phyloP scores from a whole-genome alignment of 2,329 filamentous ascomycete genomes.

The Colletotrichum aenigma region DNA sequence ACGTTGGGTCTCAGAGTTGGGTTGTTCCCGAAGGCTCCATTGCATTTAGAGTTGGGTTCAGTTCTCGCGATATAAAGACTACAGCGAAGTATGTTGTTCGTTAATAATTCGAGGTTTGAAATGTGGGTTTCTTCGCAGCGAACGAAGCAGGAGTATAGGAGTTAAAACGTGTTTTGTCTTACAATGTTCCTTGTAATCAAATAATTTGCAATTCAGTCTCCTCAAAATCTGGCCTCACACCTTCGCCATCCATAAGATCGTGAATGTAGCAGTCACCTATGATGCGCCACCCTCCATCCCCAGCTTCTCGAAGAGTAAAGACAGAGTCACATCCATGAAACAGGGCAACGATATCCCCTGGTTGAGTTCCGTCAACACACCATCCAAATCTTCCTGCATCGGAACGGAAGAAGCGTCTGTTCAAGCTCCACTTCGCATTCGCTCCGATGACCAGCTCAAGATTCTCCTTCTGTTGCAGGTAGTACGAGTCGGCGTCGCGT shows the following conservation, averaged over 20 bases:
- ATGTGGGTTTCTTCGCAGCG: rapidly evolving
- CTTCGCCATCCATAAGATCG: background rate
- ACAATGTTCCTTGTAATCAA: background rate
- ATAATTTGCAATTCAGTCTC: background rate
- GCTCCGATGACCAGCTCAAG: background rate
- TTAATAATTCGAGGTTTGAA: background rate
- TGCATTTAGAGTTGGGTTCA: constrained; percentile 41
- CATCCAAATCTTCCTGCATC: background rate
- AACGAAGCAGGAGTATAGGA: background rate
- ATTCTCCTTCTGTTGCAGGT: background rate
- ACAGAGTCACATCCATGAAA: background rate
- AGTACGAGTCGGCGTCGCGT: background rate
- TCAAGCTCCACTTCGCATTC: background rate
- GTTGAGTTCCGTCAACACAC: background rate
- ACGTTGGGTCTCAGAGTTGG: constrained; percentile 65
- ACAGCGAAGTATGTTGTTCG: background rate
- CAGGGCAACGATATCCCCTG: background rate
- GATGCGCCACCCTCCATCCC: background rate
- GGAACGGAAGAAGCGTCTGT: constrained; percentile 8
- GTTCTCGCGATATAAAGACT: constrained; percentile 2
- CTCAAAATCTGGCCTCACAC: background rate
- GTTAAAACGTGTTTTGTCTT: background rate
- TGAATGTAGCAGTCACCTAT: background rate
- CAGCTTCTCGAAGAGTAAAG: background rate
- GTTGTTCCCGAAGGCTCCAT: constrained; percentile 49